Percentiles rank a stretch among this genome's conserved stretches.
phyloP scores from a whole-genome alignment of 2,329 filamentous ascomycete genomes.

The Fonsecaea nubica region DNA sequence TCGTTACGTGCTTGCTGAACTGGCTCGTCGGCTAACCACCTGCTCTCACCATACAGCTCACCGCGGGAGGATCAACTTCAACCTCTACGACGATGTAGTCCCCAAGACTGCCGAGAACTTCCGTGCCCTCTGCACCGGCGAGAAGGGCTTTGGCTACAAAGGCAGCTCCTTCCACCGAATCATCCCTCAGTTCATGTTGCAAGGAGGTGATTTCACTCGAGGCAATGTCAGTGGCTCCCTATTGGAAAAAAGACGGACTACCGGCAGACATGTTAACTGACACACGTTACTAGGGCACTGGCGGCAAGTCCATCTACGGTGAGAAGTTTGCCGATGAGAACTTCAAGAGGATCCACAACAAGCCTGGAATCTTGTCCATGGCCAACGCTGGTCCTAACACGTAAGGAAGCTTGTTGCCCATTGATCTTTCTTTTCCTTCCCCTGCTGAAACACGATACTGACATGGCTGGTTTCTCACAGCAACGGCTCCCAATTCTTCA shows the following conservation, averaged over 20 bases:
- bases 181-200: constrained; percentile 74
- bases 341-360: constrained; percentile 72
- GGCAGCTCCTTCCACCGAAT: constrained; percentile 73
- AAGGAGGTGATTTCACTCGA: constrained; percentile 71
- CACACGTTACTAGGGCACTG: constrained; percentile 84
- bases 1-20: constrained; percentile 31
- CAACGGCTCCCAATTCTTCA: constrained; percentile 76
- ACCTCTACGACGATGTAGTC: constrained; percentile 82
- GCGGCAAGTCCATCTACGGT: constrained; percentile 72
- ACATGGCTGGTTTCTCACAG: constrained; percentile 45
- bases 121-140: constrained; percentile 68
- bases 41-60: constrained; percentile 61
- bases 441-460: constrained; percentile 8
- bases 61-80: constrained; percentile 82
- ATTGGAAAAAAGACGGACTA: constrained; percentile 74
- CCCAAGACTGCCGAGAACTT: constrained; percentile 82
- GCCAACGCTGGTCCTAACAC: constrained; percentile 81
- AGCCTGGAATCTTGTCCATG: constrained; percentile 70
- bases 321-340: constrained; percentile 73
- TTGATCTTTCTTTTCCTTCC: background rate
- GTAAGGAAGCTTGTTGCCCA: constrained; percentile 51
- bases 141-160: constrained; percentile 72
- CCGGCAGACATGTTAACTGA: constrained; percentile 65
- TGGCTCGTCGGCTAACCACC: constrained; percentile 27
- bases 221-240: constrained; percentile 74